Percentiles rank a stretch among this genome's conserved stretches.
Conservation (phyloP, 768 basidiomycete genomes). For the Boletus subparvulus region DNA sequence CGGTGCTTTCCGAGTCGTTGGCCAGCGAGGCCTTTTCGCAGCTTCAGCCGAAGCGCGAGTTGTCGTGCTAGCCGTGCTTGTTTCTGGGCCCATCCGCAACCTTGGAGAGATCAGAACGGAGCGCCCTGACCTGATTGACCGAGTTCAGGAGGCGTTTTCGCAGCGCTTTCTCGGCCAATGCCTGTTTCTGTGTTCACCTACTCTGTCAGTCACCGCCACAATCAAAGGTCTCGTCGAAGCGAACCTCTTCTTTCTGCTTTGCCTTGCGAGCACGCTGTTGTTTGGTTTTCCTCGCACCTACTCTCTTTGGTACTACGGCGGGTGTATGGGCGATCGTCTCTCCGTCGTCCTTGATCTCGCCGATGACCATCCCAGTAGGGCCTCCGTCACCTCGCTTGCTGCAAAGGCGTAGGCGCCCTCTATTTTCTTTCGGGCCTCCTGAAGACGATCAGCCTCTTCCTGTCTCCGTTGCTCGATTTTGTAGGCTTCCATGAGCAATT, state of each 20-base stretch:
- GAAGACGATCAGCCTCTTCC: slow-evolving; percentile 51
- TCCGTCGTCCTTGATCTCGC: slow-evolving; percentile 43
- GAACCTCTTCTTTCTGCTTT: slow-evolving; percentile 62
- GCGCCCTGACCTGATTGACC: slow-evolving; percentile 52
- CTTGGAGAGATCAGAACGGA: slow-evolving; percentile 47
- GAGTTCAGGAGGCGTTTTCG: slow-evolving; percentile 61
- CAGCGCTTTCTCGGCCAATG: slow-evolving; percentile 55
- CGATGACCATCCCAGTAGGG: slow-evolving; percentile 67
- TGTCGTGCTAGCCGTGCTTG: slow-evolving; percentile 39
- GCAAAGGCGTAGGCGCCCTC: slow-evolving; percentile 43
- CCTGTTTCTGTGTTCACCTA: slow-evolving; percentile 65
- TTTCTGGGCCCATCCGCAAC: slow-evolving; percentile 38
- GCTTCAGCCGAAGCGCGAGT: slow-evolving; percentile 44
- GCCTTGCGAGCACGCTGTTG: slow-evolving; percentile 70
- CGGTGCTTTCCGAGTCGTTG: slow-evolving; percentile 77
- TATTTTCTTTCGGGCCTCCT: slow-evolving; percentile 55
- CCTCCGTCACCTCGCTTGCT: slow-evolving; percentile 32
- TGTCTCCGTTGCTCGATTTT: slow-evolving; percentile 61
- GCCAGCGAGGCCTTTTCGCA: slow-evolving; percentile 68
- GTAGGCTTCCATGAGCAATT: slow-evolving; percentile 66
- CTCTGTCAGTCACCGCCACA: background rate
- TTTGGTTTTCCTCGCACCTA: slow-evolving; percentile 53
- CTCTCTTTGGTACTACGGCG: slow-evolving; percentile 37
- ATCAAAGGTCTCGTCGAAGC: slow-evolving; percentile 10
- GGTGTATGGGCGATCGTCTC: slow-evolving; percentile 35